phyloP scores from a whole-genome alignment of 2,329 filamentous ascomycete species.

The Rachicladosporium sp. region DNA sequence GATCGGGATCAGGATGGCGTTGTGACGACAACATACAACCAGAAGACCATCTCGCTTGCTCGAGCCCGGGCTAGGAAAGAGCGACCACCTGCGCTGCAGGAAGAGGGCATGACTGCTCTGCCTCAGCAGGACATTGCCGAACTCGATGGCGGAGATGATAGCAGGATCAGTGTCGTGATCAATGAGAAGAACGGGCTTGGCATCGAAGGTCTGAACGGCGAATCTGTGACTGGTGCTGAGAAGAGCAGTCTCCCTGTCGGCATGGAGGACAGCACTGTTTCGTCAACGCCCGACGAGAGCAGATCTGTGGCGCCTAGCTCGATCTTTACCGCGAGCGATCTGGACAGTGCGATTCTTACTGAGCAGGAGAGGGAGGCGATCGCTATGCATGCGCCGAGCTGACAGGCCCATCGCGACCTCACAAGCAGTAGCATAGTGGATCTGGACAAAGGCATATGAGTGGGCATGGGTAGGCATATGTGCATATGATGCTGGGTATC shows the following conservation, averaged over 20 bases:
- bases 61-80: constrained; percentile 83
- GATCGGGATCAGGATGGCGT: constrained; percentile 66
- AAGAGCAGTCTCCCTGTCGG: constrained; percentile 3
- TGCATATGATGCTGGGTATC: too few relatives aligned
- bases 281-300: constrained; percentile 4
- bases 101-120: constrained; percentile 20
- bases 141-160: constrained; percentile 4
- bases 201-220: constrained; percentile 13
- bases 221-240: constrained; percentile 11
- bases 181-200: constrained; percentile 9
- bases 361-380: constrained; percentile 9
- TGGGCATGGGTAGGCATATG: too few relatives aligned
- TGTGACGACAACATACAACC: constrained; percentile 86
- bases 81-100: constrained; percentile 79
- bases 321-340: constrained; percentile 1
- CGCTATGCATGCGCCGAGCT: constrained; percentile 3
- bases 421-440: too few relatives aligned
- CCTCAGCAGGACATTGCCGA: constrained; percentile 12
- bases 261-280: neutral
- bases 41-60: constrained; percentile 85
- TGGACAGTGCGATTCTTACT: constrained; percentile 6
- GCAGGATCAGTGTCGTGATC: constrained; percentile 1
- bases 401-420: too few relatives aligned
- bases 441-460: too few relatives aligned
- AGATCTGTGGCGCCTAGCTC: constrained; percentile 8